These are phyloP conservation scores for Backusella circina DNA, from an alignment of 192 early-diverging fungal species.

Conservation along the genomic window DNA sequence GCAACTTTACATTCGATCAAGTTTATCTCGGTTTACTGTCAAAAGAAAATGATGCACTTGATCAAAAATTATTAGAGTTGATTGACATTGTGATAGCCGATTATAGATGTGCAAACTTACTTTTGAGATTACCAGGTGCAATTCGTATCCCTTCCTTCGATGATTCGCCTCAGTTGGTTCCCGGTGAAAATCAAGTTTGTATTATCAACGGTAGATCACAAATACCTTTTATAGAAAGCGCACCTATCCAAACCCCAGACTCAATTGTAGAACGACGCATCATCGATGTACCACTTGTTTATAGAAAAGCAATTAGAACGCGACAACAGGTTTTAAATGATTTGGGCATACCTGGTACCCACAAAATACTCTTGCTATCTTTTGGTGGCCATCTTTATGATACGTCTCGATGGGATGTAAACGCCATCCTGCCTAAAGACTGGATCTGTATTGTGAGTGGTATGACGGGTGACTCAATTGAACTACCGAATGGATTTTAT, in stretches of 20 bases:
- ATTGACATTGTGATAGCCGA: slow-evolving; percentile 42
- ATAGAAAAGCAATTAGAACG: slow-evolving; percentile 41
- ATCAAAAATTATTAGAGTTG: slow-evolving; percentile 32
- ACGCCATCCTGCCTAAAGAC: slow-evolving; percentile 41
- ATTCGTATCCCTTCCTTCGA: slow-evolving; percentile 57
- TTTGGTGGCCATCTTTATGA: slow-evolving; percentile 13
- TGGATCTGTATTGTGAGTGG: slow-evolving; percentile 64
- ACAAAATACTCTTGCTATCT: slow-evolving; percentile 31
- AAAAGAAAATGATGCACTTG: slow-evolving; percentile 47
- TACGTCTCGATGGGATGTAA: slow-evolving; percentile 1
- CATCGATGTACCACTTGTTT: slow-evolving; percentile 57
- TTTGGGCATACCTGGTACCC: slow-evolving; percentile 44
- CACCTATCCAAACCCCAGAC: slow-evolving; percentile 1
- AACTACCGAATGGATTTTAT: slow-evolving; percentile 47
- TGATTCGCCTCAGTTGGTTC: slow-evolving; percentile 27
- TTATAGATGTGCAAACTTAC: slow-evolving; percentile 48
- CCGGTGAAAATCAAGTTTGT: neutral
- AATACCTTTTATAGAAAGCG: slow-evolving; percentile 10
- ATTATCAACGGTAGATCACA: slow-evolving; percentile 31
- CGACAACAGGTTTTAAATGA: slow-evolving; percentile 40
- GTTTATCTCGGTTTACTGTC: slow-evolving; percentile 46
- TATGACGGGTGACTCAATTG: slow-evolving; percentile 35
- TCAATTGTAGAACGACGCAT: slow-evolving; percentile 30
- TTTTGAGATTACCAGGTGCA: slow-evolving; percentile 50
- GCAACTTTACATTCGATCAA: slow-evolving; percentile 63